Base-by-base conservation (phyloP, 2,329 filamentous ascomycete species). In the Coniosporium uncinatum region DNA sequence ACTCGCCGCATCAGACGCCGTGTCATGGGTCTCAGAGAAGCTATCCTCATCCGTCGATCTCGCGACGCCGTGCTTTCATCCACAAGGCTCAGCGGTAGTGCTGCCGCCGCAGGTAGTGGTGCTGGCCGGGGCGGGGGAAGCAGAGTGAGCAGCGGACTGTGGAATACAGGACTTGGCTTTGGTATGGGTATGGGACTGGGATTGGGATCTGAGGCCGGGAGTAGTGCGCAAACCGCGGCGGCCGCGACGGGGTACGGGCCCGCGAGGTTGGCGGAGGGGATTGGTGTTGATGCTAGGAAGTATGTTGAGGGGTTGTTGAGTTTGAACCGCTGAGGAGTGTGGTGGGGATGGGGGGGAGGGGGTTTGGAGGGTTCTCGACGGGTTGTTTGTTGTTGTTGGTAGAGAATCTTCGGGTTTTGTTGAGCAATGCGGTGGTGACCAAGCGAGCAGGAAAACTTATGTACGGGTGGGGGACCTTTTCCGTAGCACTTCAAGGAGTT, bases 271-370 rank as follows among this genome's bases (percentile, higher is more conserved):
- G 79, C 77, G 0, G 81, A 86, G 53, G 85, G 85, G 81, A 85
- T 90, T 47, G 85, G 85, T 0, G 73, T 89, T 24, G 85, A 90
- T 66, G 87, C 85, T 22, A 75, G 81, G 58, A 76, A 75, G 55
- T 89, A 89, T 59, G 78, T 89, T 4, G 85, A 89, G 58, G 80
- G 79, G 1, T 57, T 90, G 42, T 63, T 89, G 58, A 86, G 73
- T 53, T 58, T 88, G 54, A 75, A 35, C 18, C 14, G 33, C 8
- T 35, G 33, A 35, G 24, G n/a, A n/a, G n/a, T n/a, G n/a, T n/a
- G n/a, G n/a, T n/a, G n/a, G n/a, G n/a, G n/a, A n/a, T n/a, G n/a
- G n/a, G n/a, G n/a, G n/a, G n/a, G n/a, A n/a, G n/a, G n/a, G n/a
- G n/a, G n/a, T n/a, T n/a, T n/a, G n/a, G n/a, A n/a, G n/a, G n/a